Conservation (phyloP, 108 stramenopile species). For the Stephanodiscus minutulus region DNA sequence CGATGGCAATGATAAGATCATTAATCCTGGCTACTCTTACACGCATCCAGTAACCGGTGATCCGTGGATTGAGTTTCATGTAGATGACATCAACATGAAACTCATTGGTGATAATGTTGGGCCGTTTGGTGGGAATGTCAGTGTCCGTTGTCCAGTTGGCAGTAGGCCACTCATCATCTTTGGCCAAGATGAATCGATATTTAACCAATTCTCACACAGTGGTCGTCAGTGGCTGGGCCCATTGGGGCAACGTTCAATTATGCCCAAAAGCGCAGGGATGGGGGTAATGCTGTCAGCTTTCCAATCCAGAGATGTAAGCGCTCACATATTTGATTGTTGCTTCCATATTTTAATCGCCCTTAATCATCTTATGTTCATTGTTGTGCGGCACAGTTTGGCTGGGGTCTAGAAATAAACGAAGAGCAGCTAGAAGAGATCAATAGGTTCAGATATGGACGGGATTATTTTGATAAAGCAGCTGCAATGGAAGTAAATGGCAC, state of each 20-base stretch:
- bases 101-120: too few species aligned
- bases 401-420: neutral
- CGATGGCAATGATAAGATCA: neutral
- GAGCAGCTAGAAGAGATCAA: neutral
- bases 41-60: too few species aligned
- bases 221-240: neutral
- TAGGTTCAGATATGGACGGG: neutral
- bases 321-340: too few species aligned
- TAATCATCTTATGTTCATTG: too few species aligned
- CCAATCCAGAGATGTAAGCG: neutral
- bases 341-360: too few species aligned
- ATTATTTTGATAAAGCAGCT: conserved; percentile 7
- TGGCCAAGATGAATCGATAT: conserved; percentile 8
- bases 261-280: neutral
- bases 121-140: neutral
- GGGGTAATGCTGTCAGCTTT: conserved; percentile 10
- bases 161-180: neutral
- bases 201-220: neutral
- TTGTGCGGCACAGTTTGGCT: conserved; percentile 6
- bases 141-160: neutral
- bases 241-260: neutral
- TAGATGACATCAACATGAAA: neutral
- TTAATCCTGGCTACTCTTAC: too few species aligned
- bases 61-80: conserved; percentile 4
- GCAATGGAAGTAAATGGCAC: conserved; percentile 1